Conservation (phyloP, 345 rosid species). For the Hypericum androsaemum region DNA sequence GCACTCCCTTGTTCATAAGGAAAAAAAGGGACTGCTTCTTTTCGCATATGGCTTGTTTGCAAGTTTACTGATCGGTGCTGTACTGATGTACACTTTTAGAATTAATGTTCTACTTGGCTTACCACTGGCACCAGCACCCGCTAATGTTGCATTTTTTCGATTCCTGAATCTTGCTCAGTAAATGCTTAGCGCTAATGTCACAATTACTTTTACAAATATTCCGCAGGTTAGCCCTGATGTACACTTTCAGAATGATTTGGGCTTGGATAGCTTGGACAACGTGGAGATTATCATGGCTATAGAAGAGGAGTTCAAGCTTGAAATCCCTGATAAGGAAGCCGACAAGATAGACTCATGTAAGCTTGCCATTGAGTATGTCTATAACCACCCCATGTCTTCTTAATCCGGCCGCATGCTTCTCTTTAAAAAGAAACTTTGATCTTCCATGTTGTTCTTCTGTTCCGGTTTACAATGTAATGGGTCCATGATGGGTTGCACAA, state of each 20-base stretch:
- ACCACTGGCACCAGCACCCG: too few species aligned
- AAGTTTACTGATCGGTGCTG: too few species aligned
- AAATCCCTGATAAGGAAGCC: slow-evolving; percentile 94
- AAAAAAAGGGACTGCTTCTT: too few species aligned
- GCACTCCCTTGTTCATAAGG: too few species aligned
- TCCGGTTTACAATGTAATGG: slow-evolving; percentile 10
- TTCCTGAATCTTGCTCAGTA: too few species aligned
- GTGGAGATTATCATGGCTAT: slow-evolving; percentile 95
- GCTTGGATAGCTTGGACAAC: slow-evolving; percentile 83
- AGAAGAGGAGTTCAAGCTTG: slow-evolving; percentile 94
- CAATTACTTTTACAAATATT: not conserved
- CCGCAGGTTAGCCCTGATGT: slow-evolving; percentile 65
- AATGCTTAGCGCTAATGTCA: too few species aligned
- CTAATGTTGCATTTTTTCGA: too few species aligned
- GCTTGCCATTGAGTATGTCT: slow-evolving; percentile 81
- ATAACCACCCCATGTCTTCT: slow-evolving; percentile 79
- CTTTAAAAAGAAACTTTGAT: not conserved
- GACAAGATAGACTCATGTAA: slow-evolving; percentile 72
- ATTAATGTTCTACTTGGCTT: too few species aligned
- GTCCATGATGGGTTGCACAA: slow-evolving; percentile 17
- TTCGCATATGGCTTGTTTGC: too few species aligned
- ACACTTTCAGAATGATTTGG: slow-evolving; percentile 83
- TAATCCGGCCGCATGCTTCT: slow-evolving; percentile 13
- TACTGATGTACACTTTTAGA: too few species aligned
- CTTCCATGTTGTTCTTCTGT: slow-evolving; percentile 9